Evolutionary conservation across 108 stramenopile species (phyloP).

Genomic region (Skeletonema marinoi): DNA sequence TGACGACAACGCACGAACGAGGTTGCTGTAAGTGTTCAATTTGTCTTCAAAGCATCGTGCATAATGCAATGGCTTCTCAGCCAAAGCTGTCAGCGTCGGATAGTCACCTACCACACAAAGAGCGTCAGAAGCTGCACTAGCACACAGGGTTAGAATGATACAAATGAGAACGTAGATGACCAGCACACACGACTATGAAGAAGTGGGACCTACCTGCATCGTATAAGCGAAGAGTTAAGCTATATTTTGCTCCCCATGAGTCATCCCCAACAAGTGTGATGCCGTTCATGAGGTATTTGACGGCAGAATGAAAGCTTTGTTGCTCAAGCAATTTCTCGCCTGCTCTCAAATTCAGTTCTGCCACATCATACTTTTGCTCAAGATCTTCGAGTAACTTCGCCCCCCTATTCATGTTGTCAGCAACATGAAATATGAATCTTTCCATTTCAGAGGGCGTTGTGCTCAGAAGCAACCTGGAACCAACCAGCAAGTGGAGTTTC

Average conservation of each 20-base stretch:
- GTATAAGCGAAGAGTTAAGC: conserved; percentile 25
- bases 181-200: neutral
- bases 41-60: conserved; percentile 34
- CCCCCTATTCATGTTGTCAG: conserved; percentile 5
- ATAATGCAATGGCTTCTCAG: conserved; percentile 19
- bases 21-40: conserved; percentile 32
- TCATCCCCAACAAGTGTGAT: conserved; percentile 46
- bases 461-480: too few relatives aligned
- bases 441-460: too few relatives aligned
- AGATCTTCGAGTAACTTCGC: conserved; percentile 19
- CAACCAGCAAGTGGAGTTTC: too few relatives aligned
- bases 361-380: conserved; percentile 34
- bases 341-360: conserved; percentile 50
- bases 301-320: conserved; percentile 54
- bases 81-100: conserved; percentile 6
- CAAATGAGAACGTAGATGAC: neutral
- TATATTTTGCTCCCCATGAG: conserved; percentile 59
- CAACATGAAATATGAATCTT: too few relatives aligned
- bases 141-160: neutral
- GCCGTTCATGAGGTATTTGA: conserved; percentile 48
- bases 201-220: neutral
- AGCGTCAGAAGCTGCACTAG: conserved; percentile 37
- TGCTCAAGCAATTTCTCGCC: conserved; percentile 47
- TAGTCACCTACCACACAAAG: conserved; percentile 37
- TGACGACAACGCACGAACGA: conserved; percentile 23